These are phyloP conservation scores for Zhuliangozyma parablackwelliae DNA, from an alignment of 1,139 yeast genomes.

Conservation along the genomic window DNA sequence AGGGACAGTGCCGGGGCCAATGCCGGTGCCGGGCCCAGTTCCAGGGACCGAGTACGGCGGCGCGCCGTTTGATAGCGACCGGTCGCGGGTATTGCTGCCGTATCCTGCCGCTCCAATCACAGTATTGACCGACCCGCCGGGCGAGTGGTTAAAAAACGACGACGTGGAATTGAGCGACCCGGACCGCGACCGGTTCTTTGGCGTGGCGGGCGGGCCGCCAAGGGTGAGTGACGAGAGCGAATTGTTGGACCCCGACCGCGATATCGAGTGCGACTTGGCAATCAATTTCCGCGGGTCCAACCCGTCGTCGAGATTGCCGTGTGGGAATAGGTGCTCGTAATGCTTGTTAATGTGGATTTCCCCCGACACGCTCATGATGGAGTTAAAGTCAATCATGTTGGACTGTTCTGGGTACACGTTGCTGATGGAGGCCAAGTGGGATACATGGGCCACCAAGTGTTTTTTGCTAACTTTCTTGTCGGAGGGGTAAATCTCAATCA, in stretches of 20 bases:
- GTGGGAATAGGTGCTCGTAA: slow-evolving; percentile 28
- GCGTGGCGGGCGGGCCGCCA: slow-evolving; percentile 6
- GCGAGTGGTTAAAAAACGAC: slow-evolving; percentile 21
- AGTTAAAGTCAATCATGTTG: slow-evolving; percentile 48
- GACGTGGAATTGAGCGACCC: slow-evolving; percentile 20
- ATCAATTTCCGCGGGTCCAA: slow-evolving; percentile 9
- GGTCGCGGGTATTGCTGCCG: slow-evolving; percentile 6
- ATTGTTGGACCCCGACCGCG: slow-evolving; percentile 7
- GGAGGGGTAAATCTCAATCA: slow-evolving; percentile 46
- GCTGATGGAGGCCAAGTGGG: slow-evolving; percentile 37
- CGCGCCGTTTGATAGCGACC: slow-evolving; percentile 9
- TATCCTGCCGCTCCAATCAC: slow-evolving; percentile 9
- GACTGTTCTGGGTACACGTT: slow-evolving; percentile 55
- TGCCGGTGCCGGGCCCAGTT: slow-evolving; percentile 3
- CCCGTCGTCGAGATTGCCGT: slow-evolving; percentile 4
- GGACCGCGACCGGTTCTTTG: slow-evolving; percentile 17
- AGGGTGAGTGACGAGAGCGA: slow-evolving; percentile 15
- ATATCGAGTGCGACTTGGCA: slow-evolving; percentile 7
- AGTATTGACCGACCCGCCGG: slow-evolving; percentile 1
- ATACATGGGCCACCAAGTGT: slow-evolving; percentile 42
- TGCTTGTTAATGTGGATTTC: slow-evolving; percentile 44
- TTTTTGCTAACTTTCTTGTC: slow-evolving; percentile 40
- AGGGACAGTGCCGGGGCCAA: too few species aligned
- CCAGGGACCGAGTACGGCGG: background rate
- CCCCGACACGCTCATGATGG: slow-evolving; percentile 50